Base-by-base conservation (phyloP, 164 flowering plant species). In the Annona squamosa region DNA sequence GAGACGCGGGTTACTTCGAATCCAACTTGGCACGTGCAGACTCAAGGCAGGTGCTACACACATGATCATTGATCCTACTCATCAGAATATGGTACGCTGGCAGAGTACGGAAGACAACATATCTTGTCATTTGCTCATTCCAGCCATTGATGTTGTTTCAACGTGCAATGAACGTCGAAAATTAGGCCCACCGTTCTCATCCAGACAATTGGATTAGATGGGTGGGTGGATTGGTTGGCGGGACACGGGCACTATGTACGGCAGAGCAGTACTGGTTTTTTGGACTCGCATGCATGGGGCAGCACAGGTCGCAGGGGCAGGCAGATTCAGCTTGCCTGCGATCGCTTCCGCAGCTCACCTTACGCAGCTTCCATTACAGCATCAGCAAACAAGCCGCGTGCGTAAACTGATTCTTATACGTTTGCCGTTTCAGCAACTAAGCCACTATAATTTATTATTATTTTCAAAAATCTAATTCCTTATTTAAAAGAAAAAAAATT, bases 1-100 rank as follows among this genome's bases (percentile, higher is more conserved):
- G 82, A 72, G 66, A 66, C 78, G 83, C 70, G 81, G 72, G 77
- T 63, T 47, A 44, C 4, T 72, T 48, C 56, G 48, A 77, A 67
- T 77, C 77, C 44, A 70, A 48, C 78, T 67, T 65, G 56, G 56
- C 46, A n/a, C 57, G 37, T 65, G 56, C 78, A 57, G 68, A 69
- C 4, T 45, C 16, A 18, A 61, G 57, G 65, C 46, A 72, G 65
- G 71, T 73, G 71, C 43, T 48, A 69, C 76, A 70, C 16, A 66
- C 72, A 71, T n/a, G 46, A 68, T 47, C 3, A 46, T 46, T 68
- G 16, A 16, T 46, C 56, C 46, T 68, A 10, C 18, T 4, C 17
- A 17, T 68, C 9, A 46, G 4, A 46, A 68, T 17, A 42, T 44
- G 37, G 68, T 66, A 66, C 43, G 44, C n/a, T 65, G 17, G 43